Conservation (phyloP, 2,329 filamentous ascomycete genomes). For the Penicillium sp. region DNA sequence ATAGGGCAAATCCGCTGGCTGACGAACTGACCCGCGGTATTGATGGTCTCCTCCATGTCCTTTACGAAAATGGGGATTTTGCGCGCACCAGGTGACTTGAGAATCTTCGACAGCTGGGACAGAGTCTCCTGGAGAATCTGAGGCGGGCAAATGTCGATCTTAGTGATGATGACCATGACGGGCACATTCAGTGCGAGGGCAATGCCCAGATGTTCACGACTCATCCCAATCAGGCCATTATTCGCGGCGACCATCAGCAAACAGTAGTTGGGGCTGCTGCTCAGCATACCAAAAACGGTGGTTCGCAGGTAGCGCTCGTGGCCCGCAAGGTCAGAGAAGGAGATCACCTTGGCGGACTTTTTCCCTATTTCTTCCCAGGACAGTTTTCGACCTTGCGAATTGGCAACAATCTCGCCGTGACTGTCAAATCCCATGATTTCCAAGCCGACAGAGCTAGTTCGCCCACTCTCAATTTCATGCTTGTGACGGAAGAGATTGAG, state of each 20-base stretch:
- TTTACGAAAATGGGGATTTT: slow-evolving; percentile 98
- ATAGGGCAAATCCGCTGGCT: slow-evolving; percentile 93
- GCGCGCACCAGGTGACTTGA: slow-evolving; percentile 87
- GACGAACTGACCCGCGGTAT: slow-evolving; percentile 94
- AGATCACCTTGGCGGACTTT: slow-evolving; percentile 91
- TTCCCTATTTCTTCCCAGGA: slow-evolving; percentile 98
- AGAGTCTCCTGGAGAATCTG: slow-evolving; percentile 94
- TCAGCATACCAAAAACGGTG: slow-evolving; percentile 92
- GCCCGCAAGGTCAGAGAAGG: slow-evolving; percentile 91
- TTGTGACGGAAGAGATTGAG: slow-evolving; percentile 97
- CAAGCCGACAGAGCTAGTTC: slow-evolving; percentile 96
- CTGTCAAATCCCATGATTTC: slow-evolving; percentile 98
- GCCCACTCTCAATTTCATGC: slow-evolving; percentile 92
- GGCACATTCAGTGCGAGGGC: slow-evolving; percentile 93
- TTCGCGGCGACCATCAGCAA: slow-evolving; percentile 98
- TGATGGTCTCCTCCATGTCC: slow-evolving; percentile 84
- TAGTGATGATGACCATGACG: slow-evolving; percentile 96
- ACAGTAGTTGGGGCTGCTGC: slow-evolving; percentile 95
- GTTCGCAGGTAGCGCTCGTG: slow-evolving; percentile 95
- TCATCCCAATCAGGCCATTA: slow-evolving; percentile 96
- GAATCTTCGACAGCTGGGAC: slow-evolving; percentile 83
- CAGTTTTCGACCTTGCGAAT: slow-evolving; percentile 79
- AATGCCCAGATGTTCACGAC: slow-evolving; percentile 95
- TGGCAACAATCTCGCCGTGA: slow-evolving; percentile 76
- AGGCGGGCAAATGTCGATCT: slow-evolving; percentile 96